Conservation (phyloP, 306 rosid genomes). For the Castanea sativa region DNA sequence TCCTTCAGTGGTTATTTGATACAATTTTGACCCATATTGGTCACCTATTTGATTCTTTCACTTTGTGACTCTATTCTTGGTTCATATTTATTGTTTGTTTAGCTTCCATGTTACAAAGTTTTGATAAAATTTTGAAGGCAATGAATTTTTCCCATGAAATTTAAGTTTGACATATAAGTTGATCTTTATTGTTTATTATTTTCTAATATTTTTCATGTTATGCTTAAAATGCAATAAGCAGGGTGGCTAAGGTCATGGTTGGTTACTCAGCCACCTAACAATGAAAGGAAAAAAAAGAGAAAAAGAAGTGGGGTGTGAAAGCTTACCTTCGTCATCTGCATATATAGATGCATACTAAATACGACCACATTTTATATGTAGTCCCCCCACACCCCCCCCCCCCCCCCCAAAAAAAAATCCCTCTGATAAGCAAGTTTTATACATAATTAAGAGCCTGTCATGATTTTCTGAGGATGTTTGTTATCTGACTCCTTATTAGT, state of each 20-base stretch:
- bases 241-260: not conserved
- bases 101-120: not conserved
- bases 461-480: not conserved
- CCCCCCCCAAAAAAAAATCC: no score
- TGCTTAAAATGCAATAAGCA: not conserved
- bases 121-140: no score
- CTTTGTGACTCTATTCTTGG: not conserved
- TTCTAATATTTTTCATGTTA: not conserved
- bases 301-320: not conserved
- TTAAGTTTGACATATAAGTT: not conserved
- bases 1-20: not conserved
- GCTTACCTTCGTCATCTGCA: not conserved
- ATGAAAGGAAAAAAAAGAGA: not conserved
- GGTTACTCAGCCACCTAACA: not conserved
- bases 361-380: not conserved
- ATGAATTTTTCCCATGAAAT: not conserved
- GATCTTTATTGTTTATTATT: not conserved
- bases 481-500: not conserved
- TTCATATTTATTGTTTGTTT: not conserved
- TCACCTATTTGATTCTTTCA: slow-evolving; percentile 15
- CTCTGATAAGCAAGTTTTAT: not conserved
- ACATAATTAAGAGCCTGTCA: not conserved
- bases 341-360: not conserved
- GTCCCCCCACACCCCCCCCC: no score
- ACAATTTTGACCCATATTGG: not conserved